Base-by-base conservation (phyloP, 352 stramenopile species). In the Phytophthora meadii region DNA sequence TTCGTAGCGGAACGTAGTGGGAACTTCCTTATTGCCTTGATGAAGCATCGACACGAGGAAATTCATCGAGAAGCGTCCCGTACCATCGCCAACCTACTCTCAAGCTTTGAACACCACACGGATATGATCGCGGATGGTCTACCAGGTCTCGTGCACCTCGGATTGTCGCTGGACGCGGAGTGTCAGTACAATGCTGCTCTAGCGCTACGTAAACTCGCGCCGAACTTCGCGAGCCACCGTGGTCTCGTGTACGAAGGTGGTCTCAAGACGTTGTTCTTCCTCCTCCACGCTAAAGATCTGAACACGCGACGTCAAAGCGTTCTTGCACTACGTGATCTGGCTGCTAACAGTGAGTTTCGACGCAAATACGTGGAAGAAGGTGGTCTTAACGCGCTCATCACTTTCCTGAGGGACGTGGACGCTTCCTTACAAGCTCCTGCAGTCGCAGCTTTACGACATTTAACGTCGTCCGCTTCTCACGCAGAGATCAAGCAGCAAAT, bases 121-220 rank as follows among this genome's bases (percentile, higher is more conserved):
- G 81, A 92, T 34, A 93, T 99, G 65, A 96, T 99, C 57, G 64
- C 85, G 6, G 84, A 97, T 52, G 97, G 94, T 1, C 76, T 99
- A 9, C 75, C 82, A 1, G 93, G 93, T 1, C 79, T 99, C 12
- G 88, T 99, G 40, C 80, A 89, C 54, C 78, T 99, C n/a, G 94
- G 90, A 5, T 69, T 94, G 7, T 95, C 81, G 40, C 70, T 93
- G 24, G 97, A 98, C 59, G 52, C 79, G 15, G 94, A 99, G 73
- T 98, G 95, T 59, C 90, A 97, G 70, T 99, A 98, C 69, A 96
- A 98, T 68, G 89, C 94, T 2, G 90, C 95, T 4, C 70, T 99
- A n/a, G 89, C 87, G 12, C 92, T 99, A 56, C 92, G 96, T 8
- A 99, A 99, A 73, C 81, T 99, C 9, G 88, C 89, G 10, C 89